A percentile compares a stretch with the other conserved stretches of the same genome.
Evolutionary conservation across 176 grass and related monocot genomes (phyloP).

Genomic region (Dendrocalamus sinicus): DNA sequence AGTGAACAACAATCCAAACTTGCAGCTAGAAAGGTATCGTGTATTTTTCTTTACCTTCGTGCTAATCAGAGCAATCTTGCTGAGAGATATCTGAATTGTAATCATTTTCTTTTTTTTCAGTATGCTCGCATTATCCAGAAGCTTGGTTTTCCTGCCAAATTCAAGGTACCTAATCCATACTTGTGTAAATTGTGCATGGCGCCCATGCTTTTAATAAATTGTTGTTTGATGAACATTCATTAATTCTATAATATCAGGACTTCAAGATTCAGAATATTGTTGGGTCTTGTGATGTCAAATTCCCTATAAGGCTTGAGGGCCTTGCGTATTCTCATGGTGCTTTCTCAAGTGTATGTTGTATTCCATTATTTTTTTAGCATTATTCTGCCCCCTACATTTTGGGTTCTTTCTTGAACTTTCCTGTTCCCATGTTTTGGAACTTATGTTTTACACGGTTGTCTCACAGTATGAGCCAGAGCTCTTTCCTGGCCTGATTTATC

Average conservation of each 20-base stretch:
- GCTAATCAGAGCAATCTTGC: background rate
- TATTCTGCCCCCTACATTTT: background rate
- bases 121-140: slow-evolving; percentile 85
- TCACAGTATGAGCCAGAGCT: slow-evolving; percentile 74
- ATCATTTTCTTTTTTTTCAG: slow-evolving; percentile 38
- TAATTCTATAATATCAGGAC: slow-evolving; percentile 44
- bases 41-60: background rate
- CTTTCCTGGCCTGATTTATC: slow-evolving; percentile 87
- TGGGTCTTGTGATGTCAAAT: slow-evolving; percentile 79
- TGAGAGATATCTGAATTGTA: background rate
- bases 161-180: slow-evolving; percentile 55
- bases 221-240: slow-evolving; percentile 7
- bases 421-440: background rate
- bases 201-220: background rate
- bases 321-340: slow-evolving; percentile 78
- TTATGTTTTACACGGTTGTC: slow-evolving; percentile 18
- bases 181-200: background rate
- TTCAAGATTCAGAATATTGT: slow-evolving; percentile 83
- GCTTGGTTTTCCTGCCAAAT: slow-evolving; percentile 75
- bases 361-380: background rate
- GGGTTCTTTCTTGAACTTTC: background rate
- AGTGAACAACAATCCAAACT: slow-evolving; percentile 77
- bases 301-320: slow-evolving; percentile 72
- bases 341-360: slow-evolving; percentile 71
- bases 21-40: slow-evolving; percentile 64